Evolutionary conservation across 495 filamentous ascomycete species (phyloP).

Genomic region (Xylaria venustula): DNA sequence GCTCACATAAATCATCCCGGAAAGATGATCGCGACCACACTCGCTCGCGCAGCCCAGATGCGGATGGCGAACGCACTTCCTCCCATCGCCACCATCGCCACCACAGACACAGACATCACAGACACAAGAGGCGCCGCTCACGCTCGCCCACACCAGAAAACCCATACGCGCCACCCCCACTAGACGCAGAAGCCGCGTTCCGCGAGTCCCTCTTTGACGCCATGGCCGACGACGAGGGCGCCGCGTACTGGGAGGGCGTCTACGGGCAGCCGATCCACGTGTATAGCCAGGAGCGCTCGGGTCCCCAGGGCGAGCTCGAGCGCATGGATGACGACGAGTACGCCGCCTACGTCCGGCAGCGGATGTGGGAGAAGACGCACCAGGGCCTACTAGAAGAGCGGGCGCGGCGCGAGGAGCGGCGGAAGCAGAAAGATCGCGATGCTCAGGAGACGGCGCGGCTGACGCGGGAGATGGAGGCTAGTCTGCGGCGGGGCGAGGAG

Average conservation of each 20-base stretch:
- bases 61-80: constrained; percentile 14
- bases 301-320: constrained; percentile 64
- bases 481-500: constrained; percentile 49
- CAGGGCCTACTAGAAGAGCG: constrained; percentile 59
- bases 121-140: constrained; percentile 28
- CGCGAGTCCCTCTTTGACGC: constrained; percentile 97
- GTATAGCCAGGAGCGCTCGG: constrained; percentile 21
- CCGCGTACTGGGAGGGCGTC: constrained; percentile 88
- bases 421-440: constrained; percentile 35
- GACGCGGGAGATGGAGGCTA: constrained; percentile 46
- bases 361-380: constrained; percentile 93
- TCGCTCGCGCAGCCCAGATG: not conserved
- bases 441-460: constrained; percentile 50
- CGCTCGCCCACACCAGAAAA: constrained; percentile 34
- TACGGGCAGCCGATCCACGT: constrained; percentile 85
- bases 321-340: constrained; percentile 92
- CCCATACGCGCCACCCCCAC: constrained; percentile 52
- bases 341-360: constrained; percentile 71
- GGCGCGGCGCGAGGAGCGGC: constrained; percentile 43
- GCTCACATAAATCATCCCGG: constrained; percentile 19
- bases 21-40: constrained; percentile 15
- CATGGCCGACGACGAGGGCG: constrained; percentile 97
- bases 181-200: constrained; percentile 72
- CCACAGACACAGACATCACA: constrained; percentile 29
- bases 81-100: constrained; percentile 21